Evolutionary conservation across 2,329 filamentous ascomycete genomes (phyloP), one percentile per base, ranked within the genome.

Genomic region (Monosporascus sp.): DNA sequence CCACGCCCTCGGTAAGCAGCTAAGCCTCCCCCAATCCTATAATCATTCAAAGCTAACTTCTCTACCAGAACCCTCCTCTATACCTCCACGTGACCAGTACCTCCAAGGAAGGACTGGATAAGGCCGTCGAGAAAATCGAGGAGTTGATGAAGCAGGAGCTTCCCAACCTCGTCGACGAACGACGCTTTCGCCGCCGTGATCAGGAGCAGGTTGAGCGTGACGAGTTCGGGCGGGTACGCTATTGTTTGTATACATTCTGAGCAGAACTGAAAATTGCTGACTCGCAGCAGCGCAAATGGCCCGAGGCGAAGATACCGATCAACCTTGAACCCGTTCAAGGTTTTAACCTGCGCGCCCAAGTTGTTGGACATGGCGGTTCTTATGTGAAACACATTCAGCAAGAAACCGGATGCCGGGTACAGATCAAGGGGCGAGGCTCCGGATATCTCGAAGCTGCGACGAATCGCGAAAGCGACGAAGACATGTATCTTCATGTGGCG

Each of bases 371-470:
- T 63, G 91, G 91, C 35, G 94, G 94, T 55, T 88, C 90, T 44
- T 97, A 97, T 68, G 94, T 99, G 56, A 99, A 99, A 73, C 93
- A 97, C 68, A 97, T 99, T 60, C 94, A 97, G 72, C 86, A 92
- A 68, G 91, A 96, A 72, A 97, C 94, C 15, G 83, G 89, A 57
- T 97, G 94, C 70, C 89, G 93, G 63, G 94, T 99, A 26, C 94
- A 99, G 71, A 99, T 99, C 75, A 99, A 99, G 70, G 94, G 94
- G 18, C 90, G 89, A 58, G 92, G 92, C 40, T 97, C 92, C 51
- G 94, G 94, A 15, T 99, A 96, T 68, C 86, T 96, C 66, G 94
- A 99, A 70, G 85, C 87, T 47, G 84, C 87, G 35, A 95, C 91
- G n/a, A 89, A 89, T 59, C 82, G 78, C 43, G 94, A 99, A 72